A percentile compares a stretch with the other conserved stretches of the same genome.
phyloP scores from a whole-genome alignment of 176 grass and related monocot genomes.

The Oryza meridionalis region DNA sequence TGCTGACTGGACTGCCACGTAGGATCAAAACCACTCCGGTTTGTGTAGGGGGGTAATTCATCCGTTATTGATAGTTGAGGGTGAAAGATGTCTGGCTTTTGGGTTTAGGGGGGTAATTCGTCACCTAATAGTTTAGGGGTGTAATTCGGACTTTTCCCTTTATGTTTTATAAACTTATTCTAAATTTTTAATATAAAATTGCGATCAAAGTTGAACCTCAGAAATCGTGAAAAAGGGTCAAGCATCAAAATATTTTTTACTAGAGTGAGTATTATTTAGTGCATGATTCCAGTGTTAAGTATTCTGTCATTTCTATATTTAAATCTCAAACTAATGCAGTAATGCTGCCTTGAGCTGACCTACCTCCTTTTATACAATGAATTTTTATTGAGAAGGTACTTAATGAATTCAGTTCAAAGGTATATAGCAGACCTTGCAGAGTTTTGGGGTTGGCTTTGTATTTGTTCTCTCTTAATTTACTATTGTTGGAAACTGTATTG shows the following conservation, averaged over 20 bases:
- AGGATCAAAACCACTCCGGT: too few relatives aligned
- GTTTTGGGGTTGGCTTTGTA: background rate
- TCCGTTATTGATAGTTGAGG: too few relatives aligned
- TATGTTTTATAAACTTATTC: background rate
- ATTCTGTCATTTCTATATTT: background rate
- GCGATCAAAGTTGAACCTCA: background rate
- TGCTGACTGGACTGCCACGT: too few relatives aligned
- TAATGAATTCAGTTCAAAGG: background rate
- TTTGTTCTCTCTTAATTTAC: background rate
- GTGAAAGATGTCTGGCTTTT: too few relatives aligned
- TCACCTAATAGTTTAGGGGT: too few relatives aligned
- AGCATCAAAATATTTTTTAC: background rate
- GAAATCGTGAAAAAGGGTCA: background rate
- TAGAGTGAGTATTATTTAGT: background rate
- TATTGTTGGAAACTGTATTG: conserved; percentile 32
- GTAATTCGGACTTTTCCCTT: too few relatives aligned
- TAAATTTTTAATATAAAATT: background rate
- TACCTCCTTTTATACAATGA: background rate
- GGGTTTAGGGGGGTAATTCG: too few relatives aligned
- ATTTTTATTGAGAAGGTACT: background rate
- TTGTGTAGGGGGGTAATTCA: too few relatives aligned
- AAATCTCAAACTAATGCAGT: conserved; percentile 14
- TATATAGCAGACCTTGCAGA: background rate
- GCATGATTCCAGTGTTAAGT: conserved; percentile 8
- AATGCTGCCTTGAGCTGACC: background rate